A percentile compares a stretch with the other conserved stretches of the same genome.
phyloP scores from a whole-genome alignment of 2,329 filamentous ascomycete species.

The Pyricularia pennisetigena region DNA sequence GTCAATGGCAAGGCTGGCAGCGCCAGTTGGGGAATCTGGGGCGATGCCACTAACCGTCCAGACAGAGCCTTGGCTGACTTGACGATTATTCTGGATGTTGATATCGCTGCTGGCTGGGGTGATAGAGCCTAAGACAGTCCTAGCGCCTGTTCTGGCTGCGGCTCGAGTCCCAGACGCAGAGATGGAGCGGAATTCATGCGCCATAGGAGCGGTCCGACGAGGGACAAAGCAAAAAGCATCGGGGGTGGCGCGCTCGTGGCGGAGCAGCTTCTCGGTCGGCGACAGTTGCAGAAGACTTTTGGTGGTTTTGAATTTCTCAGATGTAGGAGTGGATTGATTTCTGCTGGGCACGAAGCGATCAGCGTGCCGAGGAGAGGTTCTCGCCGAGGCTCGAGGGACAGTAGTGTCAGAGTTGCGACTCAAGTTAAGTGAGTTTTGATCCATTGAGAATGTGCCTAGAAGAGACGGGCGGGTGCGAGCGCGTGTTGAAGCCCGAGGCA shows the following conservation, averaged over 20 bases:
- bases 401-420: constrained; percentile 14
- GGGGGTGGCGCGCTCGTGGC: constrained; percentile 26
- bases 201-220: constrained; percentile 17
- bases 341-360: constrained; percentile 43
- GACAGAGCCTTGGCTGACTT: constrained; percentile 52
- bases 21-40: constrained; percentile 19
- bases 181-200: constrained; percentile 12
- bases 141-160: constrained; percentile 14
- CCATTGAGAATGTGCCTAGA: background rate
- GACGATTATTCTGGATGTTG: background rate
- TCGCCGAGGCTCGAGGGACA: background rate
- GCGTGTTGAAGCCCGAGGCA: constrained; percentile 2
- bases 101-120: background rate
- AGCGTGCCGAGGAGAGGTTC: constrained; percentile 15
- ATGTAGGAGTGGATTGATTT: constrained; percentile 20
- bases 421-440: background rate
- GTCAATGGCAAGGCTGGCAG: constrained; percentile 39
- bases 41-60: constrained; percentile 70
- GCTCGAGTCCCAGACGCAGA: constrained; percentile 19
- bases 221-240: constrained; percentile 32
- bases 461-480: background rate
- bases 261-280: constrained; percentile 30
- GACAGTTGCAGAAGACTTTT: constrained; percentile 33
- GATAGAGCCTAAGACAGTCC: constrained; percentile 16
- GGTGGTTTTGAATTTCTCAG: constrained; percentile 35